Evolutionary conservation across 2,329 filamentous ascomycete species (phyloP), one percentile per base, ranked within the genome.

Genomic region (Aureobasidium vineae): DNA sequence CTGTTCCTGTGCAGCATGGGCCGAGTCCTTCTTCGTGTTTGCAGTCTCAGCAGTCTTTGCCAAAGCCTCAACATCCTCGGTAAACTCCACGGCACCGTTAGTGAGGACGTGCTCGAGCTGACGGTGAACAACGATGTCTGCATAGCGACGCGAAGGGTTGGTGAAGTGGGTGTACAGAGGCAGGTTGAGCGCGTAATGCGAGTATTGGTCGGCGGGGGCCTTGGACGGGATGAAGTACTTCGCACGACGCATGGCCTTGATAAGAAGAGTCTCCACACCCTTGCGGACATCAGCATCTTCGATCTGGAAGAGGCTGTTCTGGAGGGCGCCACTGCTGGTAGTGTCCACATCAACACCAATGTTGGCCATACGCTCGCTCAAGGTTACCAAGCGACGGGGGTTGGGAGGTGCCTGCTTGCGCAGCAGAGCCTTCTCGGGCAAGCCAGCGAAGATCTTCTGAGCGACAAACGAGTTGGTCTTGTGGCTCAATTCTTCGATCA

Each of bases 1-100:
- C 81, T 99, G 95, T 78, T 99, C 95, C 78, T 99, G 95, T 16
- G 95, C 95, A 74, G 92, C 95, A 80, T 97, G 94, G 1, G 95
- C 92, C 15, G 93, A 98, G 76, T 99, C 95, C 79, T 98, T 99
- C 88, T 98, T 99, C 75, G 91, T 97, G 82, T 99, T 99, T 84
- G 92, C 97, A 72, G 91, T 87, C 79, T 99, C 95, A 10, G 93
- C 90, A 60, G 90, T 96, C 86, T 98, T 99, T 73, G 88, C 88
- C 49, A 99, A 83, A 66, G 84, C 88, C 75, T 99, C 95, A 68
- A 95, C 78, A 69, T 99, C 95, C 71, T 99, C 95, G 5, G 82
- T 88, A 77, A 95, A 97, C 73, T 97, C 92, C 56, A 91, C 84
- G 69, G 88, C 85, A 69, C 90, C 91, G 65, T 92, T 86, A 43